Evolutionary conservation across 1,284 basidiomycete species (phyloP), one percentile per base, ranked within the genome.

Genomic region (Leccinum pseudoinsigne): DNA sequence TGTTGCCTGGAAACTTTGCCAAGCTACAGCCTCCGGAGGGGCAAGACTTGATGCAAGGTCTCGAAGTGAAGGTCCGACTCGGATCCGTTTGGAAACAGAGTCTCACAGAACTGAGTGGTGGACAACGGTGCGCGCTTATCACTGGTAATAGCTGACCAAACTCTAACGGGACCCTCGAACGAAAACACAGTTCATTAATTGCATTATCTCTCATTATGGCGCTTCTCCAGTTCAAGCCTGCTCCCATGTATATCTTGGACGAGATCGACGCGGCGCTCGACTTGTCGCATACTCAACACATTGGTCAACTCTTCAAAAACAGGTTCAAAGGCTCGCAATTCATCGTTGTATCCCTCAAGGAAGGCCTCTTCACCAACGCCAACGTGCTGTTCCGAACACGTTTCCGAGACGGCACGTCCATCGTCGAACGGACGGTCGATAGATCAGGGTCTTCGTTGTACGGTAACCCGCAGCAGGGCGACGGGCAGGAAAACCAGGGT

Each of bases 231-330:
- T 98, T 98, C 86, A 98, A 98, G 75, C 95, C 97, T 2, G 96
- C 97, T n/a, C 97, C 95, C 0, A 97, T 99, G 94, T 98, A 99
- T 77, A 98, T 99, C 73, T 85, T 99, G 23, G 97, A 99, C 79
- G 97, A 99, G 79, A 97, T 99, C 70, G 95, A 98, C 77, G 95
- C 96, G 0, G 96, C 96, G 5, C 86, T 98, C 54, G 97, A 99
- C 79, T 81, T 98, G 23, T 95, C 94, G 56, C 96, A 98, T 73
- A 98, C 97, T 8, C 92, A 97, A 72, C 94, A 98, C 77, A 98
- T 99, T 66, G 97, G 97, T 26, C 94, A 96, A 70, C 86, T 98
- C 16, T 98, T 98, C 86, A 86, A 92, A 57, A 97, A 90, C 55
- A 88, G 97, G n/a, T 99, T 99, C 85, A 94, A 94, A 77, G 97